Evolutionary conservation across 352 stramenopile genomes (phyloP).

Genomic region (Pythium brachiatum): DNA sequence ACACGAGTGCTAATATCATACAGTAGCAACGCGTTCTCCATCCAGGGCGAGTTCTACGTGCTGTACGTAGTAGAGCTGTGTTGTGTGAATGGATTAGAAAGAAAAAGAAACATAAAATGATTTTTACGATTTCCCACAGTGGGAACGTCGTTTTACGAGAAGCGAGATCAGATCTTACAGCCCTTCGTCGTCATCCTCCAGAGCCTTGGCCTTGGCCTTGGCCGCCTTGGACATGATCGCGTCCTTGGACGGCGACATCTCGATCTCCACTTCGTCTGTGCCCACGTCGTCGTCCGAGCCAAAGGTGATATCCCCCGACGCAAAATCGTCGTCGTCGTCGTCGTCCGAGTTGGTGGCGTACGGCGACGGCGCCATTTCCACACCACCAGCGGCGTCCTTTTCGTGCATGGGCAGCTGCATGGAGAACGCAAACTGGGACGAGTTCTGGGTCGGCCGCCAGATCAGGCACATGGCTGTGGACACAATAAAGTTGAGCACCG

Average conservation of each 20-base stretch:
- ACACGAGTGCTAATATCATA: no score
- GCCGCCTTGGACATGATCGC: constrained; percentile 26
- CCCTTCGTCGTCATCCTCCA: constrained; percentile 39
- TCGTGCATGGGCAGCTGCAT: constrained; percentile 83
- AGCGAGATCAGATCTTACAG: constrained; percentile 1
- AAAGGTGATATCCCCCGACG: constrained; percentile 36
- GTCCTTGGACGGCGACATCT: constrained; percentile 36
- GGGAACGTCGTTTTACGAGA: background rate
- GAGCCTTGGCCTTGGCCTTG: background rate
- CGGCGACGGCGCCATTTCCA: constrained; percentile 55
- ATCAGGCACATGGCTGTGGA: constrained; percentile 88
- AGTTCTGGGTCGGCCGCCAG: constrained; percentile 85
- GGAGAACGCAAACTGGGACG: constrained; percentile 83
- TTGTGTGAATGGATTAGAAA: background rate
- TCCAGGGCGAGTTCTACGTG: background rate
- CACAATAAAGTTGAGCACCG: constrained; percentile 90
- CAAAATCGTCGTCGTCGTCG: constrained; percentile 35
- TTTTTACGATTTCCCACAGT: no score
- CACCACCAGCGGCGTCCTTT: constrained; percentile 34
- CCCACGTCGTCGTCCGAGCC: constrained; percentile 51
- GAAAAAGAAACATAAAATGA: background rate
- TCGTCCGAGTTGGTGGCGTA: constrained; percentile 61
- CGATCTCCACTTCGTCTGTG: constrained; percentile 37
- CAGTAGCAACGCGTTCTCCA: no score
- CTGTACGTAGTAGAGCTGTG: background rate